phyloP scores from a whole-genome alignment of 2,329 filamentous ascomycete species.

The Stachybotrys elegans region DNA sequence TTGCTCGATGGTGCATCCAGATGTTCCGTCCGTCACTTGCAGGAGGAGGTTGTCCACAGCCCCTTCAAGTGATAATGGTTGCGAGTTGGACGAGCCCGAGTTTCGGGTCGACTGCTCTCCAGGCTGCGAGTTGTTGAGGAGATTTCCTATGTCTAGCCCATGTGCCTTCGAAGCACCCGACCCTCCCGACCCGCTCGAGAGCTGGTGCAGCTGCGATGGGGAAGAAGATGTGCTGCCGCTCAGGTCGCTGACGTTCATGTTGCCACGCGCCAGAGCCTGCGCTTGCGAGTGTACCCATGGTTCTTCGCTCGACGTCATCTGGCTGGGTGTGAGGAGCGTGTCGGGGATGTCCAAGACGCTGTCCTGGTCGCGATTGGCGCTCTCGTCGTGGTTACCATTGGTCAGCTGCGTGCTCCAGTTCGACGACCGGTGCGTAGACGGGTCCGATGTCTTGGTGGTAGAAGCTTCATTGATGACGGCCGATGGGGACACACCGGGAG shows the following conservation, averaged over 20 bases:
- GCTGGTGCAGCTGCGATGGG: slow-evolving; percentile 21
- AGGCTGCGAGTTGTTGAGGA: slow-evolving; percentile 36
- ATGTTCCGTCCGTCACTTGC: slow-evolving; percentile 61
- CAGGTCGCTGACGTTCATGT: slow-evolving; percentile 19
- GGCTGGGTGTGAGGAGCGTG: slow-evolving; percentile 43
- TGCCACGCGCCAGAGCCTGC: slow-evolving; percentile 40
- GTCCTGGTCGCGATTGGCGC: slow-evolving; percentile 24
- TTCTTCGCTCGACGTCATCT: slow-evolving; percentile 46
- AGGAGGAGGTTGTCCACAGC: slow-evolving; percentile 55
- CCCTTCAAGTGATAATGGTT: slow-evolving; percentile 38
- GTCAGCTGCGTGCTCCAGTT: slow-evolving; percentile 67
- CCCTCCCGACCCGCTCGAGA: slow-evolving; percentile 21
- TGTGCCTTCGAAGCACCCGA: slow-evolving; percentile 24
- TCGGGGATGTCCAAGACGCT: slow-evolving; percentile 45
- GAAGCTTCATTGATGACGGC: slow-evolving; percentile 77
- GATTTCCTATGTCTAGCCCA: slow-evolving; percentile 23
- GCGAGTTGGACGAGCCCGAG: slow-evolving; percentile 34
- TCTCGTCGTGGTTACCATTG: slow-evolving; percentile 56
- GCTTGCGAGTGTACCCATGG: slow-evolving; percentile 56
- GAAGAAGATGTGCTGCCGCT: slow-evolving; percentile 34
- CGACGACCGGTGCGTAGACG: slow-evolving; percentile 58
- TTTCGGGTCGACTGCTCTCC: slow-evolving; percentile 28
- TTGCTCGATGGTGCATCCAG: slow-evolving; percentile 84
- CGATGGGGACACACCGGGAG: slow-evolving; percentile 53
- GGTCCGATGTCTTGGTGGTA: slow-evolving; percentile 83